Conservation (phyloP, 2,329 filamentous ascomycete species). For the Penicillium palitans region DNA sequence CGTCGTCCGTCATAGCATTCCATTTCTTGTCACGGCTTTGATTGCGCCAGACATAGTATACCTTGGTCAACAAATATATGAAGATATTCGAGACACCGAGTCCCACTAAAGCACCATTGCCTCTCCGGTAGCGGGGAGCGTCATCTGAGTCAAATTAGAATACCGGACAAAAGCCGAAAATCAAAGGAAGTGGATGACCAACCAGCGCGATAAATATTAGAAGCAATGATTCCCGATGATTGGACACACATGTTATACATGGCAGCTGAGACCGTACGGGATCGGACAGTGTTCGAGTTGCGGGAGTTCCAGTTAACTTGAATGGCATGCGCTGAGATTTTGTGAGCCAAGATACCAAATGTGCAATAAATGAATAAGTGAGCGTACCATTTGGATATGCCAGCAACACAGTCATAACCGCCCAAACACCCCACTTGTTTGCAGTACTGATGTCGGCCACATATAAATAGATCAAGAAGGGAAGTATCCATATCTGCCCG, state of each 20-base stretch:
- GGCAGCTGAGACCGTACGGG: conserved; percentile 39
- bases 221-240: conserved; percentile 35
- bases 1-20: conserved; percentile 32
- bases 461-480: conserved; percentile 54
- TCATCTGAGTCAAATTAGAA: conserved; percentile 31
- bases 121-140: conserved; percentile 48
- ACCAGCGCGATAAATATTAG: conserved; percentile 39
- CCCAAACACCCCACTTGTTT: conserved; percentile 54
- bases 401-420: conserved; percentile 53
- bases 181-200: conserved; percentile 5
- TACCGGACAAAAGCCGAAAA: background rate
- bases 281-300: conserved; percentile 42
- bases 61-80: conserved; percentile 32
- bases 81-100: conserved; percentile 27
- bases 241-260: conserved; percentile 46
- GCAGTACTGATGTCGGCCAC: conserved; percentile 46
- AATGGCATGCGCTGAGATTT: conserved; percentile 53
- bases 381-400: conserved; percentile 51
- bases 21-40: conserved; percentile 30
- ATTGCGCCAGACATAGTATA: conserved; percentile 37
- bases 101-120: conserved; percentile 37
- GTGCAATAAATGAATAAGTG: background rate
- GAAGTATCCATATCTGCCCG: conserved; percentile 55
- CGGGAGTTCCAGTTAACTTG: conserved; percentile 45
- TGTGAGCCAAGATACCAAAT: background rate